These are phyloP conservation scores for Metschnikowia picachoensis DNA, from an alignment of 805 yeast genomes.

Conservation along the genomic window DNA sequence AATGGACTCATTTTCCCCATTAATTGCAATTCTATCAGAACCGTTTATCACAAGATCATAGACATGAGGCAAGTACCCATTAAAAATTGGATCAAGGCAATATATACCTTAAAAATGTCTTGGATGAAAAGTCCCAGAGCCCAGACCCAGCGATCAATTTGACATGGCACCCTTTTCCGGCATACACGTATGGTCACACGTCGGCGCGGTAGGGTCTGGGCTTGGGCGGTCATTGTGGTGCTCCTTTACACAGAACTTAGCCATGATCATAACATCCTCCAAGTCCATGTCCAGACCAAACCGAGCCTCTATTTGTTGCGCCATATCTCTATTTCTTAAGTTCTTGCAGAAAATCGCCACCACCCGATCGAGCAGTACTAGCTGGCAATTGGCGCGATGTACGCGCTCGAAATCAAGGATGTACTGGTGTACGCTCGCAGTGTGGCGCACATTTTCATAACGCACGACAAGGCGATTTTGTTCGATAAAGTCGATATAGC, in stretches of 20 bases:
- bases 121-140: too few relatives aligned
- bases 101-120: too few relatives aligned
- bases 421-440: conserved; percentile 6
- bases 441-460: conserved; percentile 3
- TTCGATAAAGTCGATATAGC: conserved; percentile 5
- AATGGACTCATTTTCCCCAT: too few relatives aligned
- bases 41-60: too few relatives aligned
- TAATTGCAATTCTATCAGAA: too few relatives aligned
- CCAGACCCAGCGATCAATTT: too few relatives aligned
- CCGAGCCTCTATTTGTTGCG: neutral
- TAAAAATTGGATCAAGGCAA: too few relatives aligned
- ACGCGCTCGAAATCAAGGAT: conserved; percentile 5
- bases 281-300: conserved; percentile 1
- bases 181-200: too few relatives aligned
- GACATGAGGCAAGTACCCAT: too few relatives aligned
- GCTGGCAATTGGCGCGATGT: conserved; percentile 6
- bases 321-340: conserved; percentile 1
- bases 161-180: too few relatives aligned
- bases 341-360: conserved; percentile 1
- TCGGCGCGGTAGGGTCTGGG: too few relatives aligned
- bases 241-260: conserved; percentile 1
- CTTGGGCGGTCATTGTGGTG: too few relatives aligned
- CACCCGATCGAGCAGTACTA: conserved; percentile 3
- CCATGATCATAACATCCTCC: conserved; percentile 4
- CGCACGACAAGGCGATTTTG: conserved; percentile 3